Conservation (phyloP, 495 filamentous ascomycete species). For the Friedmanniomyces endolithicus region DNA sequence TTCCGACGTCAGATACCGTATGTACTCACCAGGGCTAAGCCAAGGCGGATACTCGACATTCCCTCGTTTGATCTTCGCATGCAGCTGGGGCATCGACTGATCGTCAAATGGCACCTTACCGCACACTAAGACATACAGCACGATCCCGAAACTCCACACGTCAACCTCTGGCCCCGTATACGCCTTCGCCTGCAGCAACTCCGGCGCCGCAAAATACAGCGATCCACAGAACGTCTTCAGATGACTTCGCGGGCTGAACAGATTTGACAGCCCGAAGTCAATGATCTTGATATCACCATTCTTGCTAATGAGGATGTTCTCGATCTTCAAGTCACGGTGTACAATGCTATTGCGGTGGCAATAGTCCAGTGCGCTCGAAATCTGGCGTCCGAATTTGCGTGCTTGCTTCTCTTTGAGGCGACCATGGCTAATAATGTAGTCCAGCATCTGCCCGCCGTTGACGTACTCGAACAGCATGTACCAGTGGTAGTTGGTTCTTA, state of each 20-base stretch:
- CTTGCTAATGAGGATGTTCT: slow-evolving; percentile 99
- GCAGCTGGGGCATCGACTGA: slow-evolving; percentile 96
- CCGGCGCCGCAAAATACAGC: slow-evolving; percentile 94
- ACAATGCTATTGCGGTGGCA: slow-evolving; percentile 98
- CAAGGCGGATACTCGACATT: slow-evolving; percentile 90
- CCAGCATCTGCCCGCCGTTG: slow-evolving; percentile 98
- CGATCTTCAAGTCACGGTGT: slow-evolving; percentile 94
- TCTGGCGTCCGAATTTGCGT: slow-evolving; percentile 92
- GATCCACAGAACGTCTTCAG: slow-evolving; percentile 97
- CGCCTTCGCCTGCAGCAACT: slow-evolving; percentile 82
- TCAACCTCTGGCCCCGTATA: slow-evolving; percentile 97
- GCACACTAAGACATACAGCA: slow-evolving; percentile 95
- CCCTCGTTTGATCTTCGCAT: slow-evolving; percentile 98
- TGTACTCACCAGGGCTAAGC: slow-evolving; percentile 63
- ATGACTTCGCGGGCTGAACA: slow-evolving; percentile 75
- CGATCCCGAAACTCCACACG: slow-evolving; percentile 98
- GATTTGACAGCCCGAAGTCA: slow-evolving; percentile 94
- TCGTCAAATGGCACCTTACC: slow-evolving; percentile 99
- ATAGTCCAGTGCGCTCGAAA: slow-evolving; percentile 96
- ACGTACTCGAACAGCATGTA: slow-evolving; percentile 99
- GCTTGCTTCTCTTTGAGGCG: slow-evolving; percentile 97
- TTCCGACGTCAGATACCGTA: neutral
- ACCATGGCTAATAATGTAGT: slow-evolving; percentile 98
- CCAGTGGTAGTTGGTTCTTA: slow-evolving; percentile 95
- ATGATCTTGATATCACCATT: slow-evolving; percentile 99